phyloP scores from a whole-genome alignment of 2,329 filamentous ascomycete genomes.

The Mycosphaerella arachidis region DNA sequence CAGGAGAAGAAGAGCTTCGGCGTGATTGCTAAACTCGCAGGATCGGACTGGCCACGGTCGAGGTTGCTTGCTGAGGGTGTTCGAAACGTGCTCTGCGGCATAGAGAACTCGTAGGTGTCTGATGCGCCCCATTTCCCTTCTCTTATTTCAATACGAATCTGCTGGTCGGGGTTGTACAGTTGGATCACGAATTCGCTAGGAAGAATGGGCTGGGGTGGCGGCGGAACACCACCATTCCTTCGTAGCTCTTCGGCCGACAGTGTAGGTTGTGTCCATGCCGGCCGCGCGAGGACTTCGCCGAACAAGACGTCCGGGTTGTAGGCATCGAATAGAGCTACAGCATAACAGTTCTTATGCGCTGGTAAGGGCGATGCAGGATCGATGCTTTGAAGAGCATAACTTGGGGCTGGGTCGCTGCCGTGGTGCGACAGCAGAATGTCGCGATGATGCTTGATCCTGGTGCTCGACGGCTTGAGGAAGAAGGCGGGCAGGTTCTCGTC shows the following conservation, averaged over 20 bases:
- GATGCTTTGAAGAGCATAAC: conserved; percentile 74
- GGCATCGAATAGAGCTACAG: conserved; percentile 77
- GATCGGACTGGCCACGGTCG: conserved; percentile 66
- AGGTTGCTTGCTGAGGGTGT: conserved; percentile 72
- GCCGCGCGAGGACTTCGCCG: conserved; percentile 77
- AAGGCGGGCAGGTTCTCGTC: conserved; percentile 67
- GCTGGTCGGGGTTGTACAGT: conserved; percentile 90
- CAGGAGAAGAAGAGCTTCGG: conserved; percentile 82
- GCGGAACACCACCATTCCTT: conserved; percentile 60
- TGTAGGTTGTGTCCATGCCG: conserved; percentile 79
- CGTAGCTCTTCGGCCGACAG: conserved; percentile 78
- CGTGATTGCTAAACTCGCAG: conserved; percentile 47
- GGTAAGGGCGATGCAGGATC: conserved; percentile 60
- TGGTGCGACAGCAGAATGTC: conserved; percentile 60
- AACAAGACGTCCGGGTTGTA: conserved; percentile 76
- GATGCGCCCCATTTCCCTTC: conserved; percentile 74
- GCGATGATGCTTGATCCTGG: conserved; percentile 49
- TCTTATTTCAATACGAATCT: conserved; percentile 65
- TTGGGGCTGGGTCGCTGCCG: conserved; percentile 72
- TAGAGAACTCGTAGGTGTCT: conserved; percentile 84
- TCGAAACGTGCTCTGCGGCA: conserved; percentile 80
- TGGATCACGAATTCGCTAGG: conserved; percentile 78
- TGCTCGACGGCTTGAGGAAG: conserved; percentile 53
- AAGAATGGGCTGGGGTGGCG: conserved; percentile 65
- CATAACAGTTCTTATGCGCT: conserved; percentile 76